phyloP scores from a whole-genome alignment of 495 filamentous ascomycete species.

The Penicillium macrosclerotiorum region DNA sequence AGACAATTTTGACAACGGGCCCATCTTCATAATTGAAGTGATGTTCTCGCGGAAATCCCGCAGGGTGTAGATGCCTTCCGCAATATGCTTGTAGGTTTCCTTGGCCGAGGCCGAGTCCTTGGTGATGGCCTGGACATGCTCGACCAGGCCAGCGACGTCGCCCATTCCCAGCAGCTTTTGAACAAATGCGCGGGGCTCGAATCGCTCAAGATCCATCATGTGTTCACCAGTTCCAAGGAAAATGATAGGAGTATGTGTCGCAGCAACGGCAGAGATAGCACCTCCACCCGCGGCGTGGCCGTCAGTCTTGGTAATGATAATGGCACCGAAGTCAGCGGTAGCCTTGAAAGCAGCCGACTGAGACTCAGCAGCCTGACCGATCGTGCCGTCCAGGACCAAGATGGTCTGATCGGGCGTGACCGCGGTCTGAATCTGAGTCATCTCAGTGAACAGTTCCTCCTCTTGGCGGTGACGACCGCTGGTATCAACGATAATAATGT shows the following conservation, averaged over 20 bases:
- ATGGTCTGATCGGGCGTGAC: slow-evolving; percentile 96
- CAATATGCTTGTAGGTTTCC: slow-evolving; percentile 98
- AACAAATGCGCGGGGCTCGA: slow-evolving; percentile 87
- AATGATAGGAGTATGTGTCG: slow-evolving; percentile 94
- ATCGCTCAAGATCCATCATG: slow-evolving; percentile 90
- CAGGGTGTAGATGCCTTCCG: slow-evolving; percentile 92
- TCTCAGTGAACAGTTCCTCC: slow-evolving; percentile 92
- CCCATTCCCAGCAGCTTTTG: slow-evolving; percentile 94
- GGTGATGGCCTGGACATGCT: slow-evolving; percentile 96
- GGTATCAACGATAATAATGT: slow-evolving; percentile 98
- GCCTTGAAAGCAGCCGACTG: slow-evolving; percentile 98
- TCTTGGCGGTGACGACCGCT: slow-evolving; percentile 93
- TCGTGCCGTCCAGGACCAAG: slow-evolving; percentile 94
- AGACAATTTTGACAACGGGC: slow-evolving; percentile 92
- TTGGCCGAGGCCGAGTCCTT: slow-evolving; percentile 76
- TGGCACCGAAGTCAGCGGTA: slow-evolving; percentile 94
- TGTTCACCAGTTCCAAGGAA: slow-evolving; percentile 98
- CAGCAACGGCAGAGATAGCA: slow-evolving; percentile 96
- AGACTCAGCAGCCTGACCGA: slow-evolving; percentile 92
- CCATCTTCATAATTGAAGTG: slow-evolving; percentile 99
- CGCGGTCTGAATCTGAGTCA: slow-evolving; percentile 93
- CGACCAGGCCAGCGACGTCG: slow-evolving; percentile 90
- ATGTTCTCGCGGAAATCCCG: slow-evolving; percentile 95
- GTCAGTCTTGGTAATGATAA: slow-evolving; percentile 98
- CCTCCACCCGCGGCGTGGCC: slow-evolving; percentile 93